Percentiles rank a stretch among this genome's conserved stretches.
These are phyloP conservation scores for Whalleya microplaca DNA, from an alignment of 2,329 filamentous ascomycete species.

Conservation along the genomic window DNA sequence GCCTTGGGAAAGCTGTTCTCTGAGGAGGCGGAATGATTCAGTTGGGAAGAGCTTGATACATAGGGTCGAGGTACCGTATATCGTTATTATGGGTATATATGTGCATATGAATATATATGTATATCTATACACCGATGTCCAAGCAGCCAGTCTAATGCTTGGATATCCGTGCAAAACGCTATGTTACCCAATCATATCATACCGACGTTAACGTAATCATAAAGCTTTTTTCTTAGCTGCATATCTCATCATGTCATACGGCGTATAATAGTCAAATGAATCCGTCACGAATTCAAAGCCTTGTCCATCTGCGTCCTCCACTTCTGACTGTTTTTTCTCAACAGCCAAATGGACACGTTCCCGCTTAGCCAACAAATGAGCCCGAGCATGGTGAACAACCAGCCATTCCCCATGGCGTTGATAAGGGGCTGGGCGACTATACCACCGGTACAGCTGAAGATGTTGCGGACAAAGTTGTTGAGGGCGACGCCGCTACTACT, in stretches of 20 bases:
- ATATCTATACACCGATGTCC: background rate
- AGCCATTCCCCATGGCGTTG: slow-evolving; percentile 71
- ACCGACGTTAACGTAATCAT: background rate
- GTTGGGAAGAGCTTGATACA: no score
- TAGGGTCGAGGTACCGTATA: no score
- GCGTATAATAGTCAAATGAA: no score
- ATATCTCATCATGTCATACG: background rate
- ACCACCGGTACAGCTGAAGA: slow-evolving; percentile 73
- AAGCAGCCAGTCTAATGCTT: background rate
- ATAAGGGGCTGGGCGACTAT: slow-evolving; percentile 74
- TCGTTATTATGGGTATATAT: background rate
- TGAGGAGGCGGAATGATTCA: slow-evolving; percentile 8
- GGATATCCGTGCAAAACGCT: background rate
- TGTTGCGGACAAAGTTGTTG: slow-evolving; percentile 82
- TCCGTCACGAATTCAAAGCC: slow-evolving; percentile 35
- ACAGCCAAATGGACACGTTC: slow-evolving; percentile 60
- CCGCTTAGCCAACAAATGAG: slow-evolving; percentile 61
- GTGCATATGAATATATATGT: no score
- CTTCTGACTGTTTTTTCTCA: slow-evolving; percentile 61
- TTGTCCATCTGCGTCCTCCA: slow-evolving; percentile 70
- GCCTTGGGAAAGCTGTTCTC: slow-evolving; percentile 56
- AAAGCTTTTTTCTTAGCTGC: background rate
- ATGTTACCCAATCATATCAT: background rate
- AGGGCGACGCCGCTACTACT: slow-evolving; percentile 76
- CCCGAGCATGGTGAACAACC: slow-evolving; percentile 68